Evolutionary conservation across 1,284 basidiomycete species (phyloP).

Genomic region (Leccinum pachyderme): DNA sequence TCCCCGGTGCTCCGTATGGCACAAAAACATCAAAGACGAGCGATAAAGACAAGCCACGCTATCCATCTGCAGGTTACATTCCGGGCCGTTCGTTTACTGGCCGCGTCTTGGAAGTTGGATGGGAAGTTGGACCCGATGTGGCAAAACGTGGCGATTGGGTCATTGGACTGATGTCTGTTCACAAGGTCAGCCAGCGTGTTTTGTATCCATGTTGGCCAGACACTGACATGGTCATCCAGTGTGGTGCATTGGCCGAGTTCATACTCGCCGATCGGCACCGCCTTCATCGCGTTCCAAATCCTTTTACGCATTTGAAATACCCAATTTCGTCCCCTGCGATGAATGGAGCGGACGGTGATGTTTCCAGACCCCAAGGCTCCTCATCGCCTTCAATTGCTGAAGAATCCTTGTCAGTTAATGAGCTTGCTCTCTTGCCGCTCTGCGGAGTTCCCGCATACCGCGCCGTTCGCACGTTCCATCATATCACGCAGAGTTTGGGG

Average conservation of each 20-base stretch:
- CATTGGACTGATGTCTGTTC: conserved; percentile 70
- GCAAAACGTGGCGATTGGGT: conserved; percentile 80
- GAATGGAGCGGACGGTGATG: conserved; percentile 10
- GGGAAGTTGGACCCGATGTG: conserved; percentile 67
- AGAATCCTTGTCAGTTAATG: conserved; percentile 56
- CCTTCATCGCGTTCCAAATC: conserved; percentile 69
- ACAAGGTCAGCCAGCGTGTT: conserved; percentile 56
- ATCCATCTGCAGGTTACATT: conserved; percentile 61
- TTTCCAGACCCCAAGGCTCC: conserved; percentile 12
- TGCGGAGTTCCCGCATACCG: conserved; percentile 77
- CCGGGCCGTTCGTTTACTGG: conserved; percentile 85
- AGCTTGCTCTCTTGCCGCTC: conserved; percentile 76
- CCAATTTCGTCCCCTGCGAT: conserved; percentile 6
- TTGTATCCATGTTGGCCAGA: conserved; percentile 9
- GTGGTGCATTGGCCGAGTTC: conserved; percentile 82
- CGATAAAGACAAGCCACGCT: conserved; percentile 25
- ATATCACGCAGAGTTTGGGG: conserved; percentile 31
- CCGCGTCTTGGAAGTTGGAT: conserved; percentile 74
- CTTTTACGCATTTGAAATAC: conserved; percentile 33
- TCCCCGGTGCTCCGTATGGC: conserved; percentile 25
- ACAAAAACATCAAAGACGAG: conserved; percentile 29
- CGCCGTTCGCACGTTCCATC: conserved; percentile 60
- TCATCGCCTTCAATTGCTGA: conserved; percentile 8
- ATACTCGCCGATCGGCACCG: conserved; percentile 76
- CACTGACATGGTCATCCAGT: conserved; percentile 41